phyloP scores from a whole-genome alignment of 345 rosid species.

The Cardiospermum halicacabum region DNA sequence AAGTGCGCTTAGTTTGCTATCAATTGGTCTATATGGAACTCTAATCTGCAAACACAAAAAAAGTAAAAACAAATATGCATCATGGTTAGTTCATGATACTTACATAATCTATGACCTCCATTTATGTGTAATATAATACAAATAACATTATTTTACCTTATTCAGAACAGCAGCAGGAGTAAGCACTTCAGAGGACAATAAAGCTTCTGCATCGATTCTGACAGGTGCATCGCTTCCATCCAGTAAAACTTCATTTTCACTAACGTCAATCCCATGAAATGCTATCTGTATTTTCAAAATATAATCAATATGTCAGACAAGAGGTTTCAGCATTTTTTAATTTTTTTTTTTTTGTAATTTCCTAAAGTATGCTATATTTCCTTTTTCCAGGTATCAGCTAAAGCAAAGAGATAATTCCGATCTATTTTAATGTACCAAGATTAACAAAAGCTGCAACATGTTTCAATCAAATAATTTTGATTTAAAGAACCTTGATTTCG shows the following conservation, averaged over 20 bases:
- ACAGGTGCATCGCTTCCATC: slow-evolving; percentile 97
- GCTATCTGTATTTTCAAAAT: slow-evolving; percentile 38
- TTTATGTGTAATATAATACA: neutral
- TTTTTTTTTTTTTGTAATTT: neutral
- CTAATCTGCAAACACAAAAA: slow-evolving; percentile 47
- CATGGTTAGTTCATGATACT: slow-evolving; percentile 13
- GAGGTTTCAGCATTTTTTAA: neutral
- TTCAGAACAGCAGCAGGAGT: slow-evolving; percentile 70
- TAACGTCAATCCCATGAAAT: slow-evolving; percentile 82
- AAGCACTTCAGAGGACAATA: slow-evolving; percentile 71
- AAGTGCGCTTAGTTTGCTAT: slow-evolving; percentile 68
- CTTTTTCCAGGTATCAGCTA: neutral
- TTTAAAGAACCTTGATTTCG: neutral
- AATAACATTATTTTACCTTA: slow-evolving; percentile 46
- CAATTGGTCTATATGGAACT: slow-evolving; percentile 81
- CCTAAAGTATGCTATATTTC: neutral
- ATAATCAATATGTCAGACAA: neutral
- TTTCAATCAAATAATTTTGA: neutral
- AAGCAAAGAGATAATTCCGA: neutral
- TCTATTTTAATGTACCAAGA: neutral
- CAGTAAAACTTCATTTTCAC: slow-evolving; percentile 72
- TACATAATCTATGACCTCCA: slow-evolving; percentile 4
- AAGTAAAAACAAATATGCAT: neutral
- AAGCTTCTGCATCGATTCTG: slow-evolving; percentile 76
- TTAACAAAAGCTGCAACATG: neutral